These are phyloP conservation scores for Colletotrichum tamarilloi DNA, from an alignment of 2,329 filamentous ascomycete species.

Conservation along the genomic window DNA sequence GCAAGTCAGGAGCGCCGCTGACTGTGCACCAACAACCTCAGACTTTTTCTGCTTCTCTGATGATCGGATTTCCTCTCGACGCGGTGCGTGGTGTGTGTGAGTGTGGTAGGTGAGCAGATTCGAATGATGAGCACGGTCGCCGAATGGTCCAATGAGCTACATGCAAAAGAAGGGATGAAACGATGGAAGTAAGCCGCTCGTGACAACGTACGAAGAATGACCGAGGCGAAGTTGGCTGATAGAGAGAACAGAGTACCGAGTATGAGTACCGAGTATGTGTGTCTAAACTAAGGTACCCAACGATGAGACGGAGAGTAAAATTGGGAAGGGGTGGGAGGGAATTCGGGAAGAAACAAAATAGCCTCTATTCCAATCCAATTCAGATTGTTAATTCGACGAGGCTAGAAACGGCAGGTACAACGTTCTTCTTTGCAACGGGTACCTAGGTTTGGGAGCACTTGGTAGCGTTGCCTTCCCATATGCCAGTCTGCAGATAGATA, in stretches of 20 bases:
- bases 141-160: constrained; percentile 6
- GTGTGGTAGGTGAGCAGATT: constrained; percentile 1
- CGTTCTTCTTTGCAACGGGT: too few relatives aligned
- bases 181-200: constrained; percentile 19
- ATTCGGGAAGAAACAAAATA: neutral
- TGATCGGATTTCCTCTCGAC: neutral
- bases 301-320: neutral
- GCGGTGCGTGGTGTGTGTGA: neutral
- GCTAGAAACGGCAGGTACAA: neutral
- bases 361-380: neutral
- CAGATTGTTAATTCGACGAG: neutral
- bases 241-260: neutral
- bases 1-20: neutral
- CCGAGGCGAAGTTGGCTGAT: neutral
- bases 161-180: constrained; percentile 28
- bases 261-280: too few relatives aligned
- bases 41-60: neutral
- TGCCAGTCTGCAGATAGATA: too few relatives aligned
- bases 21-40: neutral
- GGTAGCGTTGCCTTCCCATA: too few relatives aligned
- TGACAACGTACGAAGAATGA: constrained; percentile 5
- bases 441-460: too few relatives aligned
- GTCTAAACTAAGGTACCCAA: too few relatives aligned
- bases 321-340: neutral
- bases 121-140: constrained; percentile 15